A percentile compares a stretch with the other conserved stretches of the same genome.
Evolutionary conservation across 2,329 filamentous ascomycete species (phyloP).

Genomic region (Pochonia chlamydosporia): DNA sequence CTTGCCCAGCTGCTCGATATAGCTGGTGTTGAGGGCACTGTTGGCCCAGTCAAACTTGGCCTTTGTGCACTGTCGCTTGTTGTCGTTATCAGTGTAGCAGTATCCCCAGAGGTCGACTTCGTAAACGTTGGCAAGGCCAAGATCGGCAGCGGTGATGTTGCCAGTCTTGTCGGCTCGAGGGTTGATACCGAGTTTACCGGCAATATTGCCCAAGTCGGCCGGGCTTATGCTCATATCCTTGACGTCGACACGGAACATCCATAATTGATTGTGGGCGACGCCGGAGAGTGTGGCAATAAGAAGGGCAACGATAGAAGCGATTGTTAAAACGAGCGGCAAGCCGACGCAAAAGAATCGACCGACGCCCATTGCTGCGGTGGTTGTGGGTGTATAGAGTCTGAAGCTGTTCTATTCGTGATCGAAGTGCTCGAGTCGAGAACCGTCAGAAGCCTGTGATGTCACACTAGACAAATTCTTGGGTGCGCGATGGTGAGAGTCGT

Average conservation of each 20-base stretch:
- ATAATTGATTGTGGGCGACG: conserved; percentile 49
- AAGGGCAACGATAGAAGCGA: conserved; percentile 68
- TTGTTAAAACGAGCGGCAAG: conserved; percentile 75
- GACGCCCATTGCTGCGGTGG: conserved; percentile 45
- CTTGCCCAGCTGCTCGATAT: conserved; percentile 47
- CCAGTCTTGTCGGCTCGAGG: conserved; percentile 19
- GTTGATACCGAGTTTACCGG: conserved; percentile 20
- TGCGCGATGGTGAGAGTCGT: too few species aligned
- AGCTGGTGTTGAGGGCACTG: conserved; percentile 58
- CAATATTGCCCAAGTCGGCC: conserved; percentile 29
- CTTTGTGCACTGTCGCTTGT: conserved; percentile 60
- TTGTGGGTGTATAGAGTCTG: conserved; percentile 8
- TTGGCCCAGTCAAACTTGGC: conserved; percentile 72
- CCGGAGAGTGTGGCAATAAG: conserved; percentile 52
- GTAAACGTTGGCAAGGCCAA: conserved; percentile 71
- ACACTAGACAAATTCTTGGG: too few species aligned
- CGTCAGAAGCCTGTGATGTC: too few species aligned
- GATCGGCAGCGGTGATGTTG: conserved; percentile 51
- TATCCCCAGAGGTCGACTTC: conserved; percentile 81
- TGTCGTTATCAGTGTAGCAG: conserved; percentile 58
- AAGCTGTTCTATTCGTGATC: not conserved
- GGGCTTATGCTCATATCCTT: conserved; percentile 44
- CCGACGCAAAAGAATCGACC: conserved; percentile 83
- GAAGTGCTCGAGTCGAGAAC: too few species aligned
- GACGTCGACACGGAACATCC: conserved; percentile 57